Conservation (phyloP, 495 filamentous ascomycete species). For the Penicillium diatomitis region DNA sequence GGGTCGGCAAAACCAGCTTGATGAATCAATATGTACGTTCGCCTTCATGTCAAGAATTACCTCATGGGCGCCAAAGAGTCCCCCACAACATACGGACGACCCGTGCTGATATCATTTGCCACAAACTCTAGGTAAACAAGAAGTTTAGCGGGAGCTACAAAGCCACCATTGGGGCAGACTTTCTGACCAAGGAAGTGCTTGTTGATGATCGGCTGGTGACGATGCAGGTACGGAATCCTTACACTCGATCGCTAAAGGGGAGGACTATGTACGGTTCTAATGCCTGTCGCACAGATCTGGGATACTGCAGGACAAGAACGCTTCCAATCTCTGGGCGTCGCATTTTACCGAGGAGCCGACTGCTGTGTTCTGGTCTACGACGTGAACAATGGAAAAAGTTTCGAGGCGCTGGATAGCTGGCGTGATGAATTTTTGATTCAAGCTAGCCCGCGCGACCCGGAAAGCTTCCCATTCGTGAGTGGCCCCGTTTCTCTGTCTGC, state of each 20-base stretch:
- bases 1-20: slow-evolving; percentile 97
- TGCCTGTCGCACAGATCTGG: slow-evolving; percentile 62
- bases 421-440: slow-evolving; percentile 98
- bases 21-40: slow-evolving; percentile 99
- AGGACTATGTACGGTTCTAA: slow-evolving; percentile 5
- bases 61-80: slow-evolving; percentile 2
- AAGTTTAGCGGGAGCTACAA: slow-evolving; percentile 99
- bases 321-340: slow-evolving; percentile 95
- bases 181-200: slow-evolving; percentile 94
- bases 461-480: slow-evolving; percentile 94
- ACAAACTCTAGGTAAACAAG: slow-evolving; percentile 78
- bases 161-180: slow-evolving; percentile 97
- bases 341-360: slow-evolving; percentile 96
- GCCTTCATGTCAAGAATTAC: not conserved
- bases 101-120: slow-evolving; percentile 14
- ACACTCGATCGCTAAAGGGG: not conserved
- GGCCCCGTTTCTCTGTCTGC: not conserved
- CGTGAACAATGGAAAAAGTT: slow-evolving; percentile 98
- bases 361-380: slow-evolving; percentile 98
- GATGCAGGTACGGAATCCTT: slow-evolving; percentile 69
- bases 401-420: slow-evolving; percentile 97
- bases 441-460: slow-evolving; percentile 89
- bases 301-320: slow-evolving; percentile 97
- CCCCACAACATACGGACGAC: slow-evolving; percentile 1
- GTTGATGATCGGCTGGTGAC: slow-evolving; percentile 96